phyloP scores from a whole-genome alignment of 2,329 filamentous ascomycete genomes.

The Apiospora arundinis region DNA sequence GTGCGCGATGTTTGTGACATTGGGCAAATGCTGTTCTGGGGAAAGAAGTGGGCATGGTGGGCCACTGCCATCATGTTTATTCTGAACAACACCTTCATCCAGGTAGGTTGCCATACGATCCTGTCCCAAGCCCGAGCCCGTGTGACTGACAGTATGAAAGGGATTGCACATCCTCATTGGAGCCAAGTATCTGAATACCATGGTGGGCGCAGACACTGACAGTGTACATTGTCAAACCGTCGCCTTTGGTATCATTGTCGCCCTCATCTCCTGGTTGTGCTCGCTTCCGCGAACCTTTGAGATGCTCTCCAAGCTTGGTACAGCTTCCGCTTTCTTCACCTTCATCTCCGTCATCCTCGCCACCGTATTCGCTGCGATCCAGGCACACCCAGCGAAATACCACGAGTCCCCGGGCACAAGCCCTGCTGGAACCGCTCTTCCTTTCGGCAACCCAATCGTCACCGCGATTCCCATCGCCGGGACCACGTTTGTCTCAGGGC shows the following conservation, averaged over 20 bases:
- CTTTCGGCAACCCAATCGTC: conserved; percentile 69
- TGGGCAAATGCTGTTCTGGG: conserved; percentile 94
- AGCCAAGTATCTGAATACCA: conserved; percentile 89
- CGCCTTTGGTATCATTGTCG: conserved; percentile 76
- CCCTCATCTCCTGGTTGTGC: conserved; percentile 76
- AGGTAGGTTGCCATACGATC: conserved; percentile 50
- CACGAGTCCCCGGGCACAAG: conserved; percentile 52
- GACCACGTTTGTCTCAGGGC: conserved; percentile 81
- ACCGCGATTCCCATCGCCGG: conserved; percentile 70
- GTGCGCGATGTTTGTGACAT: conserved; percentile 93
- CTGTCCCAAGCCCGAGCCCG: neutral
- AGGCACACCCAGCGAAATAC: conserved; percentile 75
- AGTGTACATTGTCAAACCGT: conserved; percentile 75
- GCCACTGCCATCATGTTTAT: conserved; percentile 84
- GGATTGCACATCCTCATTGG: conserved; percentile 84
- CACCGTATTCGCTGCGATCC: conserved; percentile 79
- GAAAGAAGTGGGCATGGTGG: conserved; percentile 75
- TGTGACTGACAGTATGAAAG: conserved; percentile 40
- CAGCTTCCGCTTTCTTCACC: conserved; percentile 82
- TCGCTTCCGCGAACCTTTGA: conserved; percentile 88
- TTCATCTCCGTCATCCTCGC: conserved; percentile 88
- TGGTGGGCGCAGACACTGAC: conserved; percentile 69
- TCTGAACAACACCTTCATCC: conserved; percentile 92
- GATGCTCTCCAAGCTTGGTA: conserved; percentile 79
- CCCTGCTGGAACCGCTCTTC: conserved; percentile 33